Percentiles rank a stretch among this genome's conserved stretches.
Conservation (phyloP, 257 asterid genomes). For the Solanum rostratum region DNA sequence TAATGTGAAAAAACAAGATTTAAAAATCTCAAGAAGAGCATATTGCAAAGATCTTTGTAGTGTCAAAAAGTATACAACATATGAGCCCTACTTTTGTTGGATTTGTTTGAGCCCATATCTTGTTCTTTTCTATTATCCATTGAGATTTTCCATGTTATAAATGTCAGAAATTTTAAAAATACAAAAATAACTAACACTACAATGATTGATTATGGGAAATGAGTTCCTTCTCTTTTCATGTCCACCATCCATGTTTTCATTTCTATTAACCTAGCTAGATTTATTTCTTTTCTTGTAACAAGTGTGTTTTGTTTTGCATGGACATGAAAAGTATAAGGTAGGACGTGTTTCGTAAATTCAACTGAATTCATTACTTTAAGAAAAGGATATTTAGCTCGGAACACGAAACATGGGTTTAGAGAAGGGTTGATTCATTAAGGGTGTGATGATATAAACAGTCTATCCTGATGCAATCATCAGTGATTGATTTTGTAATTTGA, state of each 20-base stretch:
- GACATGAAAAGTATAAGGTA: background rate
- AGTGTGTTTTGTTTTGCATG: background rate
- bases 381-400: background rate
- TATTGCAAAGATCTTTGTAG: conserved; percentile 8
- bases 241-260: background rate
- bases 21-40: background rate
- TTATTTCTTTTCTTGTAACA: background rate
- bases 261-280: background rate
- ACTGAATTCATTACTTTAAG: background rate
- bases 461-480: background rate
- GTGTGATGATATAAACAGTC: background rate
- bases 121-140: conserved; percentile 16
- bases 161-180: background rate
- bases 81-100: conserved; percentile 11
- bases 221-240: background rate
- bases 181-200: background rate
- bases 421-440: background rate
- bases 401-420: background rate
- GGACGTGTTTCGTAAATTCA: background rate
- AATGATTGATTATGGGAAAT: conserved; percentile 7
- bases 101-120: conserved; percentile 30
- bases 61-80: conserved; percentile 21
- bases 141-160: conserved; percentile 2
- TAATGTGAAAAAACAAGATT: background rate
- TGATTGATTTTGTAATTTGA: no score